Evolutionary conservation across 805 yeast genomes (phyloP).

Genomic region (Jamesozyma gamospora): DNA sequence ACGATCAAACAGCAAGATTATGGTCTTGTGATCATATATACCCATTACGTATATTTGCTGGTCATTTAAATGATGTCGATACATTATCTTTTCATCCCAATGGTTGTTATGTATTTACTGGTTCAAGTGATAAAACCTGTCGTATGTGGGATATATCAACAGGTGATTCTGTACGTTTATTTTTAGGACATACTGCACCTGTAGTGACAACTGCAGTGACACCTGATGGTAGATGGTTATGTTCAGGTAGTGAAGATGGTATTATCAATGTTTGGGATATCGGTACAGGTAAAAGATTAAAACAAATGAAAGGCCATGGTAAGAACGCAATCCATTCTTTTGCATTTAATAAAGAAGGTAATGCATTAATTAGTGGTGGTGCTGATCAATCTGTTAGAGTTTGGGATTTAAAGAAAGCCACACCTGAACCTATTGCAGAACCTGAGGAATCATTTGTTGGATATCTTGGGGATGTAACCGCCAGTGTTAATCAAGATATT

Average conservation of each 20-base stretch:
- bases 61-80: conserved; percentile 94
- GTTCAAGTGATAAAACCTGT: conserved; percentile 89
- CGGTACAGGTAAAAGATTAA: conserved; percentile 79
- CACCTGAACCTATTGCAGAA: conserved; percentile 65
- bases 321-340: conserved; percentile 75
- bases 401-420: conserved; percentile 88
- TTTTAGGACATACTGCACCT: conserved; percentile 88
- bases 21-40: conserved; percentile 98
- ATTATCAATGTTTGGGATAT: conserved; percentile 87
- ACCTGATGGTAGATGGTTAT: conserved; percentile 95
- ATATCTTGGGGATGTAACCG: conserved; percentile 28
- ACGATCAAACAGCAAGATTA: conserved; percentile 92
- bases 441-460: conserved; percentile 56
- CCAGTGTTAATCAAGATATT: conserved; percentile 29
- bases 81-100: conserved; percentile 94
- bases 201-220: conserved; percentile 78
- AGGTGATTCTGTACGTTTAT: conserved; percentile 84
- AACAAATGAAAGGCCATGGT: conserved; percentile 93
- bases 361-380: conserved; percentile 81
- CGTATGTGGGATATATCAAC: conserved; percentile 95
- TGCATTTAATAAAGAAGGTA: conserved; percentile 78
- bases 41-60: conserved; percentile 92
- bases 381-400: conserved; percentile 89
- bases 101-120: conserved; percentile 88
- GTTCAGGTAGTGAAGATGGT: conserved; percentile 90